Conservation (phyloP, 2,329 filamentous ascomycete genomes). For the Albophoma yamanashiensis region DNA sequence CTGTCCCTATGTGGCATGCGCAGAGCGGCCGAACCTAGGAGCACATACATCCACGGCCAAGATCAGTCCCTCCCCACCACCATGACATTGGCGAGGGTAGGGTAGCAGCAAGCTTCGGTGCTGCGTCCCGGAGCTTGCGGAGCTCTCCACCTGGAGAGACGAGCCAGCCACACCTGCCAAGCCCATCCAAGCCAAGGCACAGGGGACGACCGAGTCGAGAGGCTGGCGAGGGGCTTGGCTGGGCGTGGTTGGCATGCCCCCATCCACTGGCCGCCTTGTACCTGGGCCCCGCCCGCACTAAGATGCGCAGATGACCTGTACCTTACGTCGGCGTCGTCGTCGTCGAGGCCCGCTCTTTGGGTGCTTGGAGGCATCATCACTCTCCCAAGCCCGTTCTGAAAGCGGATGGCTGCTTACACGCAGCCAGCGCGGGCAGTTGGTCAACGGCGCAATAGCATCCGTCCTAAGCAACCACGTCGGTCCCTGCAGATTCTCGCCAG, state of each 20-base stretch:
- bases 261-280: constrained; percentile 16
- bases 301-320: constrained; percentile 25
- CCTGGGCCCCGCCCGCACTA: constrained; percentile 21
- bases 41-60: background rate
- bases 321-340: too few species aligned
- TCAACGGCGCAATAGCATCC: background rate
- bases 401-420: background rate
- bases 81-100: background rate
- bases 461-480: background rate
- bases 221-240: background rate
- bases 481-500: background rate
- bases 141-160: background rate
- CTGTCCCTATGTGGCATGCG: background rate
- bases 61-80: background rate
- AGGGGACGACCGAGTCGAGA: background rate
- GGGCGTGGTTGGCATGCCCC: background rate
- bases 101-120: background rate
- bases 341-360: constrained; percentile 1
- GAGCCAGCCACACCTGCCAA: background rate
- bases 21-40: background rate
- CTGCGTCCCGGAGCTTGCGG: background rate
- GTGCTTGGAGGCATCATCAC: background rate
- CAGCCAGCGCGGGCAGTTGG: background rate
- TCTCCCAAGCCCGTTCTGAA: background rate
- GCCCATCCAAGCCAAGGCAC: background rate